phyloP scores from a whole-genome alignment of 306 rosid genomes.

The Quercus berberidifolia region DNA sequence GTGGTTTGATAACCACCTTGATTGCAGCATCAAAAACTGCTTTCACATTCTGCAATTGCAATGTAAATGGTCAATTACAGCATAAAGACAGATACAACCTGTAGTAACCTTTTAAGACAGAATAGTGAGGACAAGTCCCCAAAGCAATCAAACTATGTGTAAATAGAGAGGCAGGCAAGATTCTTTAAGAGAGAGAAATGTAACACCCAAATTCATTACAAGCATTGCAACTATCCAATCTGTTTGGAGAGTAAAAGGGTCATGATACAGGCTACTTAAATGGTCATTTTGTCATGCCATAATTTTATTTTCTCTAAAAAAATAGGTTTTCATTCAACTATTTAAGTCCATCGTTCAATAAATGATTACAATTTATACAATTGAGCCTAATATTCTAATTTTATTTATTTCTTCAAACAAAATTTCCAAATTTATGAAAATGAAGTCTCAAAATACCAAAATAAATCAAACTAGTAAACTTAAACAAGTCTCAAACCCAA shows the following conservation, averaged over 20 bases:
- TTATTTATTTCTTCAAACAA: too few species aligned
- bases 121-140: not conserved
- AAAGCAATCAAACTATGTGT: not conserved
- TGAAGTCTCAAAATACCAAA: too few species aligned
- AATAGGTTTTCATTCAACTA: too few species aligned
- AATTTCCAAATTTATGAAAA: too few species aligned
- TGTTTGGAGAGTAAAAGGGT: not conserved
- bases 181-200: not conserved
- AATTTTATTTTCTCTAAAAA: too few species aligned
- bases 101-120: not conserved
- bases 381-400: too few species aligned
- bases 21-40: slow-evolving; percentile 88
- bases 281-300: too few species aligned
- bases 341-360: too few species aligned
- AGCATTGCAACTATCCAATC: not conserved
- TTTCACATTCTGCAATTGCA: slow-evolving; percentile 81
- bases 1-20: slow-evolving; percentile 85
- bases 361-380: too few species aligned
- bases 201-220: not conserved
- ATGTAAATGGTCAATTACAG: slow-evolving; percentile 3
- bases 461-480: too few species aligned
- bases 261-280: not conserved
- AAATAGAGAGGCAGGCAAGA: not conserved
- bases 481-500: too few species aligned
- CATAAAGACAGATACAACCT: not conserved